Base-by-base conservation (phyloP, 768 basidiomycete genomes). In the Fistulinella prunicolor region DNA sequence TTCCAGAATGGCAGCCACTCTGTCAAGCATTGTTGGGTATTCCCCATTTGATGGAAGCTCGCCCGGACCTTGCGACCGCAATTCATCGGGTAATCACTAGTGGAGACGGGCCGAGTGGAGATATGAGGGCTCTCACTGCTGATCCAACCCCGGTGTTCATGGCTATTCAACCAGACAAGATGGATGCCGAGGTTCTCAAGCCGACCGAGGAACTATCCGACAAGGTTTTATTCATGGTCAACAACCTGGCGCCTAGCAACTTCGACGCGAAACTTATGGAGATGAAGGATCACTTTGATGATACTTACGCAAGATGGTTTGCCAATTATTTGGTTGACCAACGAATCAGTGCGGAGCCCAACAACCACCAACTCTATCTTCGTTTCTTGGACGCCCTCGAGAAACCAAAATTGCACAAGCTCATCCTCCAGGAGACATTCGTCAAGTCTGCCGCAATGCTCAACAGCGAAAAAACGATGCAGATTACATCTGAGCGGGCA, bases 291-390 rank as follows among this genome's bases (percentile, higher is more conserved):
- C 75, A 89, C 47, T 95, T 95, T 68, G 79, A 87, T 38, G 87
- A 94, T 57, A 74, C 80, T 34, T 83, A 93, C 63, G 83, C 91
- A 8, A 79, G 88, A 38, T 99, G 96, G 96, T 96, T 99, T 60
- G 95, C 96, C 38, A 88, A 96, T 64, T 99, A 98, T 67, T 79
- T 99, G 40, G 94, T 99, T 29, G 92, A 94, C 60, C 91, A 97
- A 62, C 89, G 96, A 30, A 84, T 98, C 66, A 89, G 87, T 69
- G 87, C 88, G 47, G 96, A 99, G 69, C 92, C 92, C 44, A 99
- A 99, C 75, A 96, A 98, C 62, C 96, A 98, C 56, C 80, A 84
- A 40, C 80, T 98, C 28, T 99, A 99, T 68, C 83, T 96, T 50
- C 88, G 93, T 47, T 92, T 99, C 64, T 74, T 99, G 48, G 92